A percentile compares a stretch with the other conserved stretches of the same genome.
These are phyloP conservation scores for Spizellomyces sp. DNA, from an alignment of 192 early-diverging fungal species.

Conservation along the genomic window DNA sequence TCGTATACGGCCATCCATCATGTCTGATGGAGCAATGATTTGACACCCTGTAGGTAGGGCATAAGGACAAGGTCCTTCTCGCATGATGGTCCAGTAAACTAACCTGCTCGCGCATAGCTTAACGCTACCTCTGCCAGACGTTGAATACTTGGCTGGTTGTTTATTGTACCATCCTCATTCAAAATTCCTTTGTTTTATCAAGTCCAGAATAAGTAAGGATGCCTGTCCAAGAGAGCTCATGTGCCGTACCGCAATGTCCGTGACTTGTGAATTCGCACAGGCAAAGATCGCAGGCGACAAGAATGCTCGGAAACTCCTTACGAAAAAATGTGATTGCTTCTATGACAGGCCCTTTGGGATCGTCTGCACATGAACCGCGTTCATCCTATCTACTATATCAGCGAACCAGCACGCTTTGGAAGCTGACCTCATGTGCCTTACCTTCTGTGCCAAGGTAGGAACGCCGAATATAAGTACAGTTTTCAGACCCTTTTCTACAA, in stretches of 20 bases:
- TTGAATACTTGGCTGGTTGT: conserved; percentile 77
- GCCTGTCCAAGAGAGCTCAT: background rate
- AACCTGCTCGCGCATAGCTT: conserved; percentile 85
- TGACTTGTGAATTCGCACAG: conserved; percentile 95
- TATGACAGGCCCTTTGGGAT: conserved; percentile 82
- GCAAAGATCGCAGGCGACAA: conserved; percentile 94
- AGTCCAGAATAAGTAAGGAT: background rate
- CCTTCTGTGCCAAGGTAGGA: conserved; percentile 67
- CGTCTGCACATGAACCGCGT: conserved; percentile 79
- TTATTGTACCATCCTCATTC: conserved; percentile 71
- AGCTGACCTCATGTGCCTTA: background rate
- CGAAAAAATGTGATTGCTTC: conserved; percentile 79
- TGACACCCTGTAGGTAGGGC: conserved; percentile 63
- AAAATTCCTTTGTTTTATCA: conserved; percentile 9
- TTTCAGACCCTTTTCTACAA: conserved; percentile 85
- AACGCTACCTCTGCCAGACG: conserved; percentile 84
- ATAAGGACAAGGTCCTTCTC: too few species aligned
- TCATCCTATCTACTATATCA: conserved; percentile 57
- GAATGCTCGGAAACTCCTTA: conserved; percentile 72
- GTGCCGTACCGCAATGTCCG: conserved; percentile 81
- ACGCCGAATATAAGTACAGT: conserved; percentile 95
- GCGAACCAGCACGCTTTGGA: background rate
- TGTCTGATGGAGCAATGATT: conserved; percentile 91
- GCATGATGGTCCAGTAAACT: too few species aligned
- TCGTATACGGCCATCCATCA: conserved; percentile 96